These are phyloP conservation scores for Astrothelium macrocarpum DNA, from an alignment of 495 filamentous ascomycete genomes.

Conservation along the genomic window DNA sequence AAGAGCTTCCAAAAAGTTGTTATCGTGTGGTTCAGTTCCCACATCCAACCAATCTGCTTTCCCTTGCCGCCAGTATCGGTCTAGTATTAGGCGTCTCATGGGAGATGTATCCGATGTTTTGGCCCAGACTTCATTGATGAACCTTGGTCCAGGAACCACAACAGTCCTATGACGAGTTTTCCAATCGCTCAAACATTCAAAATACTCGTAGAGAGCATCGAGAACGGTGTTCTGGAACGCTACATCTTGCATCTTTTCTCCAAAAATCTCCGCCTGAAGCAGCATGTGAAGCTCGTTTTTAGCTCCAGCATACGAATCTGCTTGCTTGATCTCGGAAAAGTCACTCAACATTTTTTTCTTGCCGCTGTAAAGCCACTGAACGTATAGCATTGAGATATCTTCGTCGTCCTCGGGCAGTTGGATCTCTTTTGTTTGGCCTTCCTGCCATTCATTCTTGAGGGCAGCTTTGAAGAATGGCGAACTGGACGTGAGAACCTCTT, in stretches of 20 bases:
- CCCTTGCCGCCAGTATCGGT: too few species aligned
- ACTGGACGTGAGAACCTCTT: conserved; percentile 2
- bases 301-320: not conserved
- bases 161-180: too few species aligned
- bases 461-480: conserved; percentile 16
- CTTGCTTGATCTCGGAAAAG: too few species aligned
- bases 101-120: too few species aligned
- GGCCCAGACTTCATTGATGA: too few species aligned
- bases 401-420: conserved; percentile 11
- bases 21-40: too few species aligned
- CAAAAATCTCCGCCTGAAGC: not conserved
- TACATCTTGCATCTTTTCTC: conserved; percentile 12
- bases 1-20: too few species aligned
- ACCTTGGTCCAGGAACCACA: too few species aligned
- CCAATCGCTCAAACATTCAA: too few species aligned
- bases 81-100: too few species aligned
- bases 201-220: conserved; percentile 10
- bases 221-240: conserved; percentile 12
- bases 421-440: conserved; percentile 5
- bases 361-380: conserved; percentile 15
- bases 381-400: conserved; percentile 5
- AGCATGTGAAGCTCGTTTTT: not conserved
- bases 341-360: conserved; percentile 4
- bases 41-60: too few species aligned
- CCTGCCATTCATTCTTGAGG: conserved; percentile 11